Evolutionary conservation across 2,329 filamentous ascomycete genomes (phyloP).

Genomic region (Stemphylium lycopersici): DNA sequence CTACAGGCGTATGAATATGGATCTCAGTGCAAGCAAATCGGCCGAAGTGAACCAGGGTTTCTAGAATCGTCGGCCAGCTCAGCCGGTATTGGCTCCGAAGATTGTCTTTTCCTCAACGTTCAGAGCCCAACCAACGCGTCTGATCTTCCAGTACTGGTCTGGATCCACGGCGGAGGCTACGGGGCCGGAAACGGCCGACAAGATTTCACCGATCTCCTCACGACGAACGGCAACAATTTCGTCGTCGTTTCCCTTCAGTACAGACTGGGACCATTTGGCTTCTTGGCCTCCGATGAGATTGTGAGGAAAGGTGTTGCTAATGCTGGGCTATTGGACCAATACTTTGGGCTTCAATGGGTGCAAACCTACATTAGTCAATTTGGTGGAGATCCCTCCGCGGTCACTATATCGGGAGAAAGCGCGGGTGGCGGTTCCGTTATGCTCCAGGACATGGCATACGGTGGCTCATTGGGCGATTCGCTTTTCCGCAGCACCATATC

Average conservation of each 20-base stretch:
- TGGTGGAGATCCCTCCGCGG: conserved; percentile 26
- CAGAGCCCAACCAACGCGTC: conserved; percentile 35
- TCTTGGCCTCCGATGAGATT: conserved; percentile 49
- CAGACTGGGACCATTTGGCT: conserved; percentile 55
- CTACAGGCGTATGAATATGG: conserved; percentile 8
- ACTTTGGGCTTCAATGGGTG: conserved; percentile 59
- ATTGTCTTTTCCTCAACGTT: conserved; percentile 48
- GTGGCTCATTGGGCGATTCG: conserved; percentile 38
- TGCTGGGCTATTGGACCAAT: conserved; percentile 55
- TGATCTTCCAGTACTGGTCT: conserved; percentile 41
- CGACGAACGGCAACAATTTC: conserved; percentile 55
- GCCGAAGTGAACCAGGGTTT: not conserved
- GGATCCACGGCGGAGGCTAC: conserved; percentile 42
- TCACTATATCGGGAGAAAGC: conserved; percentile 48
- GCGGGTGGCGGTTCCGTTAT: conserved; percentile 35
- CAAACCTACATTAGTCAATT: conserved; percentile 53
- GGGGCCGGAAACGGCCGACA: conserved; percentile 46
- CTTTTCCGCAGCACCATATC: conserved; percentile 47
- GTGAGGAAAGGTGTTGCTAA: conserved; percentile 46
- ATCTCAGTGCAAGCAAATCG: conserved; percentile 11
- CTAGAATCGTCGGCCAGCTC: too few species aligned
- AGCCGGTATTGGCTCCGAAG: conserved; percentile 22
- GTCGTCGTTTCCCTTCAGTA: conserved; percentile 59
- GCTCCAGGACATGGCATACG: conserved; percentile 45
- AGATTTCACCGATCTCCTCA: conserved; percentile 51